Evolutionary conservation across 2,329 filamentous ascomycete genomes (phyloP).

Genomic region (Ceratocystiopsis sp.): DNA sequence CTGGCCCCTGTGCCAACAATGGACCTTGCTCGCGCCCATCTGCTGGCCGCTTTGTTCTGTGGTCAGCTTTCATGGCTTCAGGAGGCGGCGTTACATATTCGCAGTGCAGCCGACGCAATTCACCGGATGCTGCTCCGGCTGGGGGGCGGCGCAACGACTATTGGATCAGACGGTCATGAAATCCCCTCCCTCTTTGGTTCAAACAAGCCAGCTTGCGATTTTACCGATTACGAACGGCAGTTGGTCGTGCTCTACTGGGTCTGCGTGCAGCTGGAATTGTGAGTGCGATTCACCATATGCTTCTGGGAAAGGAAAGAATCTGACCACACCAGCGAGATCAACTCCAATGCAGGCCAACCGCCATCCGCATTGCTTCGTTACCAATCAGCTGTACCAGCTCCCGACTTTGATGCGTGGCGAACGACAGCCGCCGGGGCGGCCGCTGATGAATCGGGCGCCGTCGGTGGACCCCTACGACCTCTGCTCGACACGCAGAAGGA

Average conservation of each 20-base stretch:
- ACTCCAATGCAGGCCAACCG: slow-evolving; percentile 1
- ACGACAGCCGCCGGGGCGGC: neutral
- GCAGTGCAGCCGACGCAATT: slow-evolving; percentile 2
- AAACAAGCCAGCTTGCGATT: no score
- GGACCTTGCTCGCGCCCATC: slow-evolving; percentile 7
- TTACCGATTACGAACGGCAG: slow-evolving; percentile 4
- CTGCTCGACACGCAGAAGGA: no score
- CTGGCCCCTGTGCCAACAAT: neutral
- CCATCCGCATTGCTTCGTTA: slow-evolving; percentile 6
- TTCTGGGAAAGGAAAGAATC: neutral
- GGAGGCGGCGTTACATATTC: slow-evolving; percentile 5
- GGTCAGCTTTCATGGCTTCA: slow-evolving; percentile 5
- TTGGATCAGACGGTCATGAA: no score
- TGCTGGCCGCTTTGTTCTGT: slow-evolving; percentile 8
- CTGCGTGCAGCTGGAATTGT: slow-evolving; percentile 8
- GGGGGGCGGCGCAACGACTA: no score
- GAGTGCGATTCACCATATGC: neutral
- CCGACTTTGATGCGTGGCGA: slow-evolving; percentile 1
- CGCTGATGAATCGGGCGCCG: no score
- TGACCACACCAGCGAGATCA: slow-evolving; percentile 5
- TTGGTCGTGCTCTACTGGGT: slow-evolving; percentile 7
- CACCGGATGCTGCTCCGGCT: no score
- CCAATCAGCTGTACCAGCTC: slow-evolving; percentile 3
- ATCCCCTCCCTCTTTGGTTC: no score
- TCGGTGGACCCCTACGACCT: no score